A percentile compares a stretch with the other conserved stretches of the same genome.
Evolutionary conservation across 768 basidiomycete species (phyloP).

Genomic region (Auricularia cornea): DNA sequence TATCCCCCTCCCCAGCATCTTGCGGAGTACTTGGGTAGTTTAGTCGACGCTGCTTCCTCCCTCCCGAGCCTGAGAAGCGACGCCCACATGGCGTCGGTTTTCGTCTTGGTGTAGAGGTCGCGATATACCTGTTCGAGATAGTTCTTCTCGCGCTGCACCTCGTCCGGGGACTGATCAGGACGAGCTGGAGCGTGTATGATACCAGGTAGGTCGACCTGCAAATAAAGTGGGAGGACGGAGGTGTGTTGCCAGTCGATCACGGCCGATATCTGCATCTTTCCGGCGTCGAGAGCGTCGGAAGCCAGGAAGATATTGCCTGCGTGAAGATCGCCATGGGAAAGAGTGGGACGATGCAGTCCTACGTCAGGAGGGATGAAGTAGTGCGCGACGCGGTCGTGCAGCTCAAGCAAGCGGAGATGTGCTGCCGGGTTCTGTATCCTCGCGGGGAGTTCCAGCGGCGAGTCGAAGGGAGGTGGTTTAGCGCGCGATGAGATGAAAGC

Average conservation of each 20-base stretch:
- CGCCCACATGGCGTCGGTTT: not conserved
- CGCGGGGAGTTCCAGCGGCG: not conserved
- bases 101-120: not conserved
- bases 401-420: not conserved
- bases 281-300: not conserved
- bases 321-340: not conserved
- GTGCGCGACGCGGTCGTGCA: not conserved
- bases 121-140: not conserved
- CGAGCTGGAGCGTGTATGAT: not conserved
- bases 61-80: not conserved
- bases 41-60: no score
- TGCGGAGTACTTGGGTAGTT: not conserved
- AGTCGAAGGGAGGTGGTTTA: not conserved
- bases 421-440: not conserved
- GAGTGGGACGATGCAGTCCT: not conserved
- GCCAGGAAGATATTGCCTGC: not conserved
- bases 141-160: not conserved
- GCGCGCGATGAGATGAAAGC: not conserved
- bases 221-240: not conserved
- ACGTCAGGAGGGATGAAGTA: not conserved
- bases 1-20: not conserved
- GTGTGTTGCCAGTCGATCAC: not conserved
- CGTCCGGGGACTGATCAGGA: not conserved
- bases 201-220: not conserved
- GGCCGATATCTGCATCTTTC: not conserved